Evolutionary conservation across 1,139 yeast species (phyloP).

Genomic region (Magnusiomyces tetraspermus): DNA sequence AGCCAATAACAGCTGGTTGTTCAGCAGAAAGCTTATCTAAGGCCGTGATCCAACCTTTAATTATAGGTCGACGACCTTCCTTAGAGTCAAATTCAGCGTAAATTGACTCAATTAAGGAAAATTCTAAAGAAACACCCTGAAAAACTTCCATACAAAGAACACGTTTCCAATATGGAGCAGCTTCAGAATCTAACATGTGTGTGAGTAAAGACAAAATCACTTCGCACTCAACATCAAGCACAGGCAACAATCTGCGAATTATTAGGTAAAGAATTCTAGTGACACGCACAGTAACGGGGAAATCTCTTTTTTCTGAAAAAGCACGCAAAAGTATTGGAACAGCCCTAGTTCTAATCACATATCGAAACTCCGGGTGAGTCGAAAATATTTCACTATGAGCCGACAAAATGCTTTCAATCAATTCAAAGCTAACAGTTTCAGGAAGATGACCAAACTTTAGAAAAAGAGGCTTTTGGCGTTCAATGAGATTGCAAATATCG

Average conservation of each 20-base stretch:
- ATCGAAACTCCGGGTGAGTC: conserved; percentile 54
- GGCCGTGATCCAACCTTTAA: conserved; percentile 49
- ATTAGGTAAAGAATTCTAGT: conserved; percentile 59
- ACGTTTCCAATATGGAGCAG: conserved; percentile 60
- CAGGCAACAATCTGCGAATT: conserved; percentile 49
- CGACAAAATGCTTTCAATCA: conserved; percentile 58
- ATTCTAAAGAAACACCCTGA: conserved; percentile 50
- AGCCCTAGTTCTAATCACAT: conserved; percentile 52
- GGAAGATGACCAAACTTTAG: conserved; percentile 48
- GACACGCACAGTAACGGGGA: conserved; percentile 63
- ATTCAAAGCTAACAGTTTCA: conserved; percentile 65
- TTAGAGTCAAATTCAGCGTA: conserved; percentile 54
- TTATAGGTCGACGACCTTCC: conserved; percentile 49
- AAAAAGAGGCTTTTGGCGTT: conserved; percentile 46
- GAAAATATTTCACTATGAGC: conserved; percentile 51
- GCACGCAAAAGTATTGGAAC: conserved; percentile 67
- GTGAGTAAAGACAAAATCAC: conserved; percentile 66
- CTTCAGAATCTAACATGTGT: conserved; percentile 47
- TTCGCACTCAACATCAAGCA: conserved; percentile 67
- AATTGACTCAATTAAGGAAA: conserved; percentile 42
- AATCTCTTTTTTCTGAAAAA: conserved; percentile 48
- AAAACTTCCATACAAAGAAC: conserved; percentile 64
- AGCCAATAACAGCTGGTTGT: conserved; percentile 21
- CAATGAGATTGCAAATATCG: conserved; percentile 64
- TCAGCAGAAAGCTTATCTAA: conserved; percentile 27